Evolutionary conservation across 441 rosid genomes (phyloP).

Genomic region (Mallotus repandus): DNA sequence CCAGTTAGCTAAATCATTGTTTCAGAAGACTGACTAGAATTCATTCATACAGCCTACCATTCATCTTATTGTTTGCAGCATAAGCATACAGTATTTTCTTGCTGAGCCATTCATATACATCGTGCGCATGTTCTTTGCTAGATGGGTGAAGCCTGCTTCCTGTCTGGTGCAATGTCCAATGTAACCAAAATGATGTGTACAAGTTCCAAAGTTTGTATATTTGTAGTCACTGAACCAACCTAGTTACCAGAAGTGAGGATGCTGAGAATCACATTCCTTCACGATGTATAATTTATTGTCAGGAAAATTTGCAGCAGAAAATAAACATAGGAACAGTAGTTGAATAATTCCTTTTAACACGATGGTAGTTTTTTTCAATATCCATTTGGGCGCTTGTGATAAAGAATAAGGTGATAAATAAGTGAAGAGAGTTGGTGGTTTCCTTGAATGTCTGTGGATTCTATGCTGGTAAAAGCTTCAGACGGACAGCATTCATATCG

Average conservation of each 20-base stretch:
- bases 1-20: conserved; percentile 37
- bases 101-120: not conserved
- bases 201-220: not conserved
- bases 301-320: no score
- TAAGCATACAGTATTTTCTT: not conserved
- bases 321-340: not conserved
- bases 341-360: not conserved
- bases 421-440: no score
- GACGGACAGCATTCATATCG: no score
- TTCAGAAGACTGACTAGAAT: conserved; percentile 11
- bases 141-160: not conserved
- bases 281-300: no score
- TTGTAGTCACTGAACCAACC: not conserved
- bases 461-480: no score
- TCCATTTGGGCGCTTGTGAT: no score
- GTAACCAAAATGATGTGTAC: not conserved
- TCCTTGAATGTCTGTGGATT: no score
- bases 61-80: not conserved
- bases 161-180: not conserved
- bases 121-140: not conserved
- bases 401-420: no score
- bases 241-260: not conserved
- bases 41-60: not conserved
- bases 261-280: not conserved
- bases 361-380: no score